These are phyloP conservation scores for Hammondia hammondi DNA, from an alignment of 169 alveolate genomes.

Conservation along the genomic window DNA sequence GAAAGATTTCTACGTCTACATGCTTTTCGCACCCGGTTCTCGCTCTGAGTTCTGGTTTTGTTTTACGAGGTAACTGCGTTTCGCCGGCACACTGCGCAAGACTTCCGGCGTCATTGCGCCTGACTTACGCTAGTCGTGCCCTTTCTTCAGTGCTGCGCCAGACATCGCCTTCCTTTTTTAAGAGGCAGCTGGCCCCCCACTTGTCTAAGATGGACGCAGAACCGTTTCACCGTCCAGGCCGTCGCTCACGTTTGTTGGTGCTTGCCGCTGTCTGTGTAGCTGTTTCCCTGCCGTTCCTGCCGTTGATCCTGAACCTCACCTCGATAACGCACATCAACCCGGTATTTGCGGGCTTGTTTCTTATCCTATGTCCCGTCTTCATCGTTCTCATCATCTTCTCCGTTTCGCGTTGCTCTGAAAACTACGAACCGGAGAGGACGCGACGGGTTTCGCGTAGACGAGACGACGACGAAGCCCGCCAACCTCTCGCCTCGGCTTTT, in stretches of 20 bases:
- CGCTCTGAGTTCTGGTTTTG: too few species aligned
- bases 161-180: too few species aligned
- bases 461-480: neutral
- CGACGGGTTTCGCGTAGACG: neutral
- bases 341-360: neutral
- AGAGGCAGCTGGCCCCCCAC: neutral
- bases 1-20: too few species aligned
- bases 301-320: neutral
- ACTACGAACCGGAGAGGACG: neutral
- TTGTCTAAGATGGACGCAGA: neutral
- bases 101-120: too few species aligned
- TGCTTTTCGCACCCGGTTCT: too few species aligned
- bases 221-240: neutral
- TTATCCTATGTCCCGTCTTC: neutral
- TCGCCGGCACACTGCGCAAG: too few species aligned
- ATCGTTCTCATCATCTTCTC: neutral
- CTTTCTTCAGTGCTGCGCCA: too few species aligned
- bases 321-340: constrained; percentile 15
- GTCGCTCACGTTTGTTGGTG: constrained; percentile 28
- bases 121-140: too few species aligned
- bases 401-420: constrained; percentile 28
- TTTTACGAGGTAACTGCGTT: too few species aligned
- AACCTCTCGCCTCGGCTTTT: neutral
- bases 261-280: neutral
- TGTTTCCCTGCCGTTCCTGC: constrained; percentile 4